Conservation (phyloP, 306 rosid species). For the Corylus heterophylla region DNA sequence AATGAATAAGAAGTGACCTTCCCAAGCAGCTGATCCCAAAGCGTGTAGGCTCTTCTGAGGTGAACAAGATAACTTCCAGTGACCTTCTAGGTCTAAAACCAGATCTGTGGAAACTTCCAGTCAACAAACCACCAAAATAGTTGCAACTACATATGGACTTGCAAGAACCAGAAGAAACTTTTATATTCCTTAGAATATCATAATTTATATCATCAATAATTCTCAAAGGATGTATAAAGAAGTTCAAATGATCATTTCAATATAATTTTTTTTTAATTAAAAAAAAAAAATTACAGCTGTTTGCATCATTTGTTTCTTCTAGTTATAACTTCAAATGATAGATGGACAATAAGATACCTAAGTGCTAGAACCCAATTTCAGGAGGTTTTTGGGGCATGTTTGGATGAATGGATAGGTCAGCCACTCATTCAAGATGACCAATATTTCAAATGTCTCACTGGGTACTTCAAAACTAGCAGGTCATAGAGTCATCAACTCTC, state of each 20-base stretch:
- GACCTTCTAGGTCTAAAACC: conserved; percentile 82
- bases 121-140: conserved; percentile 20
- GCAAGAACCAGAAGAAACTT: background rate
- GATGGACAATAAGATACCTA: background rate
- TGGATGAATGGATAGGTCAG: background rate
- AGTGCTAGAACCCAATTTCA: conserved; percentile 8
- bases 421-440: background rate
- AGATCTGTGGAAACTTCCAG: conserved; percentile 52
- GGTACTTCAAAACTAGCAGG: conserved; percentile 13
- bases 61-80: conserved; percentile 80
- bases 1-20: conserved; percentile 49
- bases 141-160: background rate
- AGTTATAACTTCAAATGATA: background rate
- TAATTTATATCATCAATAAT: background rate
- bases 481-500: conserved; percentile 4
- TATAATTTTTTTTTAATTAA: background rate
- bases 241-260: background rate
- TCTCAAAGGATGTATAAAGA: background rate
- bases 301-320: background rate
- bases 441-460: background rate
- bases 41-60: conserved; percentile 98
- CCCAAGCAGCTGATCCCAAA: conserved; percentile 94
- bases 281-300: background rate
- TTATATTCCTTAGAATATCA: background rate
- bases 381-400: background rate